phyloP scores from a whole-genome alignment of 495 filamentous ascomycete genomes.

The Trichoderma orchidacearum region DNA sequence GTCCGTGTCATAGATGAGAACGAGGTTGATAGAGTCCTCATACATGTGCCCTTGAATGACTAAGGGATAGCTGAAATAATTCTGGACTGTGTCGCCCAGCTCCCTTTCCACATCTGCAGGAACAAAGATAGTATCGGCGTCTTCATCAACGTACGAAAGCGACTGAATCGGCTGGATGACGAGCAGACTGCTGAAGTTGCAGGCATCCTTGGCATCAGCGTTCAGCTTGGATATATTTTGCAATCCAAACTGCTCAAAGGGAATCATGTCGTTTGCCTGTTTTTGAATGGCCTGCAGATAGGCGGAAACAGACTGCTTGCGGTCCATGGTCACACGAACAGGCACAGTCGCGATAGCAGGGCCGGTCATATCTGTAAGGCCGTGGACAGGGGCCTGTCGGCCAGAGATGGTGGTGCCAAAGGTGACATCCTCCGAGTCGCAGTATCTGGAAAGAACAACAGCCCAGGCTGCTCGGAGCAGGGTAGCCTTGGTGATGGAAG shows the following conservation, averaged over 20 bases:
- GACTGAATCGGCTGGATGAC: background rate
- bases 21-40: constrained; percentile 3
- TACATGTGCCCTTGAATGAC: constrained; percentile 8
- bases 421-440: constrained; percentile 25
- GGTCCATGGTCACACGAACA: constrained; percentile 18
- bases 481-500: constrained; percentile 17
- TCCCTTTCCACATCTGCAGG: background rate
- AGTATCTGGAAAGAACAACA: constrained; percentile 19
- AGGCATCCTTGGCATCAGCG: constrained; percentile 1
- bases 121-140: constrained; percentile 5
- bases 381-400: constrained; percentile 27
- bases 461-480: constrained; percentile 31
- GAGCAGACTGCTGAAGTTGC: background rate
- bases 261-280: constrained; percentile 20
- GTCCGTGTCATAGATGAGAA: constrained; percentile 7
- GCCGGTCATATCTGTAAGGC: constrained; percentile 31
- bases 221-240: constrained; percentile 16
- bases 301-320: constrained; percentile 1
- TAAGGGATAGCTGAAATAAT: constrained; percentile 9
- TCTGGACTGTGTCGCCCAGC: background rate
- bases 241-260: constrained; percentile 32
- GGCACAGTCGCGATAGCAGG: constrained; percentile 48
- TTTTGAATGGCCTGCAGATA: constrained; percentile 17
- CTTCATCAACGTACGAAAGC: background rate
- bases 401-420: constrained; percentile 35